These are phyloP conservation scores for Aspergillus sp. DNA, from an alignment of 2,329 filamentous ascomycete species.

Conservation along the genomic window DNA sequence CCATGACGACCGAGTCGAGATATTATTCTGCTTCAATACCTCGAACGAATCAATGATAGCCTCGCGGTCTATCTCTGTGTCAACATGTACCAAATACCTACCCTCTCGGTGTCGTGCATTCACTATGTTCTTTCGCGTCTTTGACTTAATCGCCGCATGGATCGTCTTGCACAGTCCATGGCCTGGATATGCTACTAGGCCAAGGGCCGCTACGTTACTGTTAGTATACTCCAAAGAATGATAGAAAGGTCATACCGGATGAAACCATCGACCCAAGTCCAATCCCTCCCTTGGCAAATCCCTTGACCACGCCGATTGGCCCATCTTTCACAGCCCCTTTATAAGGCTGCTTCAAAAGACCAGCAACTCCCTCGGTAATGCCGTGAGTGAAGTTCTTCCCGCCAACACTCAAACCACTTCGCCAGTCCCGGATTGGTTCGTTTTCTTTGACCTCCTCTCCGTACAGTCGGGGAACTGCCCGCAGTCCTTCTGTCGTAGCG, in stretches of 20 bases:
- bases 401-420: constrained; percentile 26
- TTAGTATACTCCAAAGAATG: background rate
- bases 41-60: constrained; percentile 8
- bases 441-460: constrained; percentile 28
- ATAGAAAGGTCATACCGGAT: constrained; percentile 15
- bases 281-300: constrained; percentile 28
- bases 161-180: constrained; percentile 30
- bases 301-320: constrained; percentile 25
- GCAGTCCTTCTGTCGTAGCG: constrained; percentile 32
- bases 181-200: constrained; percentile 27
- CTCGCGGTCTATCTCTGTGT: background rate
- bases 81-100: constrained; percentile 5
- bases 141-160: constrained; percentile 18
- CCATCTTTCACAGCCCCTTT: constrained; percentile 29
- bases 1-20: background rate
- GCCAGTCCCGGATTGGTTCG: constrained; percentile 29
- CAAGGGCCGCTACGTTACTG: constrained; percentile 15
- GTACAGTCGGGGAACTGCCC: constrained; percentile 30
- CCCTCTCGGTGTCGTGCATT: constrained; percentile 18
- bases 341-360: constrained; percentile 24
- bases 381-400: constrained; percentile 29
- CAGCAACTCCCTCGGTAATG: constrained; percentile 27
- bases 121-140: constrained; percentile 18
- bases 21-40: constrained; percentile 2
- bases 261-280: constrained; percentile 17